Evolutionary conservation across 352 stramenopile genomes (phyloP).

Genomic region (Phytopythium montanum): DNA sequence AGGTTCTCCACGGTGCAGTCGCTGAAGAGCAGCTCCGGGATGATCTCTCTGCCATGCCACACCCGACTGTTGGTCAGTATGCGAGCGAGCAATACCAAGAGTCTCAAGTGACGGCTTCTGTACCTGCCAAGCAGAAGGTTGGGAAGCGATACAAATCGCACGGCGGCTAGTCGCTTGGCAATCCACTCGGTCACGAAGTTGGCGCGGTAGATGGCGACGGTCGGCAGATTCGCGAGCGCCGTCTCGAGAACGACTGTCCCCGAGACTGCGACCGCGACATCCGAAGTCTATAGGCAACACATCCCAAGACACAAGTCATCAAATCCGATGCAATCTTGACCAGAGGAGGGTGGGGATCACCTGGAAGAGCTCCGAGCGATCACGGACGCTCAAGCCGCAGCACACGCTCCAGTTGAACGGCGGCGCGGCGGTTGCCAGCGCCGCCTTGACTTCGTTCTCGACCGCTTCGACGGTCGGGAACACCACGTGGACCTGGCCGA

Average conservation of each 20-base stretch:
- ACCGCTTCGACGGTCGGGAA: slow-evolving; percentile 55
- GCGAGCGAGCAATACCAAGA: background rate
- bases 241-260: slow-evolving; percentile 74
- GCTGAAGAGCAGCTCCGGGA: slow-evolving; percentile 67
- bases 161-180: slow-evolving; percentile 41
- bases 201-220: slow-evolving; percentile 67
- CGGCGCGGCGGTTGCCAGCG: slow-evolving; percentile 7
- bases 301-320: background rate
- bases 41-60: slow-evolving; percentile 19
- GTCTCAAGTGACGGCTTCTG: background rate
- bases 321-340: background rate
- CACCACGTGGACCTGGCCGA: slow-evolving; percentile 44
- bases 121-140: slow-evolving; percentile 64
- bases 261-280: slow-evolving; percentile 59
- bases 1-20: slow-evolving; percentile 47
- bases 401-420: slow-evolving; percentile 15
- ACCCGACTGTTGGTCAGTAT: background rate
- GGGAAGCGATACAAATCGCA: slow-evolving; percentile 73
- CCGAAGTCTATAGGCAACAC: slow-evolving; percentile 21
- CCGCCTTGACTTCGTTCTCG: slow-evolving; percentile 17
- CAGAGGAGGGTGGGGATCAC: slow-evolving; percentile 4
- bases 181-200: slow-evolving; percentile 61
- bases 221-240: slow-evolving; percentile 45
- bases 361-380: slow-evolving; percentile 28
- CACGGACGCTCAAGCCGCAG: slow-evolving; percentile 15